These are phyloP conservation scores for Syzygium syzygioides DNA, from an alignment of 441 rosid species.

Conservation along the genomic window DNA sequence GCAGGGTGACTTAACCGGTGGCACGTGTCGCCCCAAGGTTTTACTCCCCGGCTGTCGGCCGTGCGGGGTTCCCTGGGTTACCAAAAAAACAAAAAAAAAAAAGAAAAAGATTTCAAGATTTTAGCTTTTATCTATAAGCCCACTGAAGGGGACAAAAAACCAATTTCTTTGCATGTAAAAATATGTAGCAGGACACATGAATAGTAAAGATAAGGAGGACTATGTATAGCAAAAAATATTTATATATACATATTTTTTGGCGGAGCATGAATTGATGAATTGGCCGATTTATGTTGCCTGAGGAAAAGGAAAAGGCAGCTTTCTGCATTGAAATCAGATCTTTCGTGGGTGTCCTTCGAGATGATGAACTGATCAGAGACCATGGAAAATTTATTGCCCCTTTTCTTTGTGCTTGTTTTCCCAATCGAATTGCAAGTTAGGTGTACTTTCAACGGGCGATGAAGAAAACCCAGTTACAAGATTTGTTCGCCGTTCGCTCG, in stretches of 20 bases:
- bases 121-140: background rate
- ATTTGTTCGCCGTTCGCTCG: rapidly evolving
- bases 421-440: background rate
- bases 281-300: background rate
- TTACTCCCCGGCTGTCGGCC: no score
- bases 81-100: no score
- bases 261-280: background rate
- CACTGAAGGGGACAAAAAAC: background rate
- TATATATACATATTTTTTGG: background rate
- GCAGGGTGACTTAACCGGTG: no score
- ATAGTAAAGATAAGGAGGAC: background rate
- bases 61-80: no score
- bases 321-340: background rate
- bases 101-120: background rate
- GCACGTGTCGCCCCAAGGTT: no score
- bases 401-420: background rate
- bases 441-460: background rate
- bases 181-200: background rate
- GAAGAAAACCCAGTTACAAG: background rate
- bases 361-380: background rate
- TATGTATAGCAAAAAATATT: background rate
- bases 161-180: no score
- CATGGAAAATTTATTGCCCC: background rate
- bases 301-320: background rate
- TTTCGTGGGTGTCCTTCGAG: background rate